phyloP scores from a whole-genome alignment of 2,329 filamentous ascomycete genomes.

The Xylariales sp. region DNA sequence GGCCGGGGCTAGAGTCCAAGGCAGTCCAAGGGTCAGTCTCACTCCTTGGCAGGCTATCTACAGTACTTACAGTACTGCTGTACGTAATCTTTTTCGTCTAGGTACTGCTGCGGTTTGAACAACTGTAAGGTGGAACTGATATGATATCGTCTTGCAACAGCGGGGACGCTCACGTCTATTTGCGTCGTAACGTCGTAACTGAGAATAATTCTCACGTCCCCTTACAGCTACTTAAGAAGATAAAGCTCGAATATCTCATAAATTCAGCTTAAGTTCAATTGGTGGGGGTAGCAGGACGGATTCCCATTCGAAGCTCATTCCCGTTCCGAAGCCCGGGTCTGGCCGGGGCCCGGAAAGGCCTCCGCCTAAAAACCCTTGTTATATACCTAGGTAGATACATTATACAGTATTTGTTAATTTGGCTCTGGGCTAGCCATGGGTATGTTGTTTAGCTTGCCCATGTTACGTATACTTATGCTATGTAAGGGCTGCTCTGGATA shows the following conservation, averaged over 20 bases:
- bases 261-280: no score
- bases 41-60: neutral
- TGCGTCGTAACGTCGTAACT: no score
- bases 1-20: no score
- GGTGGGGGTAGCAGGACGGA: neutral
- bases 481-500: neutral
- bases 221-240: no score
- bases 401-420: neutral
- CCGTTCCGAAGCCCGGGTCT: neutral
- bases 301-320: neutral
- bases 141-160: neutral
- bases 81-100: neutral
- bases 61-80: no score
- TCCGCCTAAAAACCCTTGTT: conserved; percentile 2
- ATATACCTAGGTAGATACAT: neutral
- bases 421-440: neutral
- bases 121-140: neutral
- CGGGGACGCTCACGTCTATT: no score
- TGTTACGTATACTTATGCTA: no score
- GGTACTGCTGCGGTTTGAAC: no score
- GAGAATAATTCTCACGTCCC: no score
- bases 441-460: neutral
- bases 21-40: neutral
- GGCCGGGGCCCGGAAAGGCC: neutral
- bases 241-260: no score